A percentile compares a stretch with the other conserved stretches of the same genome.
Evolutionary conservation across 2,329 filamentous ascomycete genomes (phyloP).

Genomic region (Exophiala mesophila): DNA sequence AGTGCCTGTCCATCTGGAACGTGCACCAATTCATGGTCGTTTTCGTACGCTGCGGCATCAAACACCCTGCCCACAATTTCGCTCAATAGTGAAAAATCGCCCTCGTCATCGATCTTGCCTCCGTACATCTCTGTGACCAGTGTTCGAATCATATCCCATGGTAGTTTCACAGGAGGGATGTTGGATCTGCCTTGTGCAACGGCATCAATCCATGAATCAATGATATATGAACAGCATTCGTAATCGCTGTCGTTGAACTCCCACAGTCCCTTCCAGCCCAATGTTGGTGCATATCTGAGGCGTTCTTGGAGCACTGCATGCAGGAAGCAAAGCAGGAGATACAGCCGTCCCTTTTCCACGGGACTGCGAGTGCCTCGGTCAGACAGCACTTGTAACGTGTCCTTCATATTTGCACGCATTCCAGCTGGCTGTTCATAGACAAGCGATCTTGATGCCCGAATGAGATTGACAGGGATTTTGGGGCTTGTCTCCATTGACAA

Average conservation of each 20-base stretch:
- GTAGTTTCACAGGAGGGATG: constrained; percentile 86
- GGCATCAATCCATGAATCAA: constrained; percentile 87
- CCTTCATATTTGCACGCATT: constrained; percentile 96
- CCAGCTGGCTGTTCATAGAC: constrained; percentile 99
- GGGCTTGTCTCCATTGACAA: constrained; percentile 95
- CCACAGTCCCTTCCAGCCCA: constrained; percentile 99
- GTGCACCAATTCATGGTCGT: constrained; percentile 82
- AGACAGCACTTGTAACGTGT: constrained; percentile 80
- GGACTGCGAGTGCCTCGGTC: constrained; percentile 72
- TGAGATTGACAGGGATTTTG: constrained; percentile 93
- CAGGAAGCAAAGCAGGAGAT: constrained; percentile 86
- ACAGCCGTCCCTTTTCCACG: constrained; percentile 84
- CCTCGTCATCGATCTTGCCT: constrained; percentile 91
- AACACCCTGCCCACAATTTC: constrained; percentile 72
- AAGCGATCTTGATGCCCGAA: constrained; percentile 86
- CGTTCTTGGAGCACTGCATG: constrained; percentile 95
- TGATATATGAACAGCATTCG: constrained; percentile 93
- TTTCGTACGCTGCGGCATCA: constrained; percentile 84
- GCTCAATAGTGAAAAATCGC: constrained; percentile 70
- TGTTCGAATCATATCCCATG: constrained; percentile 91
- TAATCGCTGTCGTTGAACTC: constrained; percentile 99
- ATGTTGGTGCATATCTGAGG: constrained; percentile 82
- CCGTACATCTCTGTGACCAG: constrained; percentile 93
- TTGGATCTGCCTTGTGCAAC: constrained; percentile 83
- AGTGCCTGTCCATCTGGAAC: constrained; percentile 58